phyloP scores from a whole-genome alignment of 1,284 basidiomycete genomes.

The Cronartium ribicola region DNA sequence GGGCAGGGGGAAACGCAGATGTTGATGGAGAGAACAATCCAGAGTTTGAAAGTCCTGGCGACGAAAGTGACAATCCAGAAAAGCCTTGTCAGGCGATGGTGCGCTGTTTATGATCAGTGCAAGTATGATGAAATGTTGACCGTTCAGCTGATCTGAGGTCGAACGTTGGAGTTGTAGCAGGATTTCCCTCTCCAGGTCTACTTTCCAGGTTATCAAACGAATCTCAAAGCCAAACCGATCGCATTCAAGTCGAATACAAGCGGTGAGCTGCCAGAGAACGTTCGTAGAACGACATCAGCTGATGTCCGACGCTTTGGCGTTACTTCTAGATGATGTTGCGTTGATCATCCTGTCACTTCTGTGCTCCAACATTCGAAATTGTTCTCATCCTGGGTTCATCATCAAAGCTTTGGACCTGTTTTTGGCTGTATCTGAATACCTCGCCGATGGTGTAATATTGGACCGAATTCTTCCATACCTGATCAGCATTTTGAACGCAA shows the following conservation, averaged over 20 bases:
- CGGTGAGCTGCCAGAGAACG: not conserved
- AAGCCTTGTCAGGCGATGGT: constrained; percentile 19
- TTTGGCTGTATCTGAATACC: constrained; percentile 71
- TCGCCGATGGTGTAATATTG: constrained; percentile 91
- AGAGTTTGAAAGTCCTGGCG: constrained; percentile 4
- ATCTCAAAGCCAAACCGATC: not conserved
- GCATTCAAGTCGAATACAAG: constrained; percentile 5
- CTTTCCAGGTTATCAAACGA: constrained; percentile 20
- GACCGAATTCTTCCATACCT: constrained; percentile 91
- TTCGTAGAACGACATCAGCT: not conserved
- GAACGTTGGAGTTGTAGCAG: not conserved
- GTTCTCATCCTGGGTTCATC: constrained; percentile 77
- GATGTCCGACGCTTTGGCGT: constrained; percentile 5
- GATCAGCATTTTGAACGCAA: constrained; percentile 72
- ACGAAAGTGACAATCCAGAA: constrained; percentile 14
- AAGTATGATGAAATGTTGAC: not conserved
- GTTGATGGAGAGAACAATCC: constrained; percentile 1
- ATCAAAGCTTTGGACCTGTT: constrained; percentile 80
- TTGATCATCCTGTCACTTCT: constrained; percentile 76
- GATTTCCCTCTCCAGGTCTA: constrained; percentile 35
- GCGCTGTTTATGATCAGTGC: not conserved
- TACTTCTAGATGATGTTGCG: constrained; percentile 66
- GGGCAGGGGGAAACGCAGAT: constrained; percentile 5
- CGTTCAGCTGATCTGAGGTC: not conserved
- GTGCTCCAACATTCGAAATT: constrained; percentile 85